Evolutionary conservation across 306 rosid species (phyloP), one percentile per base, ranked within the genome.

Genomic region (Rosa rugosa): DNA sequence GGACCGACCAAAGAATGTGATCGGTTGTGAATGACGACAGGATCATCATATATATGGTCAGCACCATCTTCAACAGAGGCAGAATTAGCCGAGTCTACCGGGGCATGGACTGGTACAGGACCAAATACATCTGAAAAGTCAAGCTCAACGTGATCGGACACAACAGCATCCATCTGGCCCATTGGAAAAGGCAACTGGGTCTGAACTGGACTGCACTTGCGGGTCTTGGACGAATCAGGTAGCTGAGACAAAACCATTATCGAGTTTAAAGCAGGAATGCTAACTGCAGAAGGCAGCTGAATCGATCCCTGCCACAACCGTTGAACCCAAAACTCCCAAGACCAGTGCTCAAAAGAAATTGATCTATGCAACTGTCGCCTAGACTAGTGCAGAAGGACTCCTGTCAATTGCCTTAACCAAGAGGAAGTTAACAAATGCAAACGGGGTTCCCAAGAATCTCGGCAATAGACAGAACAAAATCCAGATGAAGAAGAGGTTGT

Each of bases 1-100:
- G 99, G 99, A 31, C 99, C 99, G 44, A 94, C 99, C 57, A 92
- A 72, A 82, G 99, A 94, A 87, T 94, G 99, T 22, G 99, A 91
- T 25, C 97, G 94, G 50, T 85, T 87, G 81, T 60, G 77, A 87
- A 94, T 91, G 78, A 94, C 88, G 18, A 78, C 91, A 0, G 99
- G 99, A 64, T 92, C 97, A 78, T 88, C 91, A 75, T 89, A 94
- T 38, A 92, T 72, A 72, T 92, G 83, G 69, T 92, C 89, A 57
- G 73, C 77, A 2, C 65, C 79, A 79, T 88, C 97, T 75, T 92
- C 93, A 0, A n/a, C 42, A 27, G 67, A 54, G 78, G 81, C 83
- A 54, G 69, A 57, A 62, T 34, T 69, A 73, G 77, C 64, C 6
- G 69, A 86, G 79, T 90, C 99, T 22, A 77, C 69, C 4, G 95